These are phyloP conservation scores for Dictyostelium brefeldianum DNA, from an alignment of 78 protist genomes.

Conservation along the genomic window DNA sequence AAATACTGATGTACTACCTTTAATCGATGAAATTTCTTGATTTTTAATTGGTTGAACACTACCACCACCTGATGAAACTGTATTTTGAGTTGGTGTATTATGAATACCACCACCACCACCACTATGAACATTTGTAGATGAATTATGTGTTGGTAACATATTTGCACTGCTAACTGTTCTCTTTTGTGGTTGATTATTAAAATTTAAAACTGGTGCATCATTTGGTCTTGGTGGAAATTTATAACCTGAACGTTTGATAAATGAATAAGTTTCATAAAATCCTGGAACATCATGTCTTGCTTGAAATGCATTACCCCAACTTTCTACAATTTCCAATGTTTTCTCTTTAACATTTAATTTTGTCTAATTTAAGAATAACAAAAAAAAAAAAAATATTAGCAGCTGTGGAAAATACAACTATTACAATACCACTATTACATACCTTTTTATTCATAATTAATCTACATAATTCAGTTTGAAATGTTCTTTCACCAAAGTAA, in stretches of 20 bases:
- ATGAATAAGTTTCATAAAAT: conserved; percentile 58
- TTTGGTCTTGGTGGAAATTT: conserved; percentile 67
- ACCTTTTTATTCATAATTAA: conserved; percentile 73
- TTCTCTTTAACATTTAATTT: conserved; percentile 73
- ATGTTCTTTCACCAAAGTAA: conserved; percentile 62
- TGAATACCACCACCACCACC: background rate
- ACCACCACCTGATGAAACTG: background rate
- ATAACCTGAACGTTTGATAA: conserved; percentile 52
- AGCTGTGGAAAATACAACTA: too few relatives aligned
- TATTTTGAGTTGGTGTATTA: background rate
- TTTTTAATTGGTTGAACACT: conserved; percentile 17
- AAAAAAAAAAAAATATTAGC: background rate
- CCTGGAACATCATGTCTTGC: conserved; percentile 59
- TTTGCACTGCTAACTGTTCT: background rate
- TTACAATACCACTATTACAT: background rate
- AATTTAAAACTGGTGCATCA: conserved; percentile 61
- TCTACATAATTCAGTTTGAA: conserved; percentile 51
- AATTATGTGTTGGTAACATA: background rate
- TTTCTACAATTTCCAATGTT: conserved; percentile 60
- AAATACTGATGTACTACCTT: conserved; percentile 55
- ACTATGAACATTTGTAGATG: background rate
- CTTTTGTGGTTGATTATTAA: conserved; percentile 35
- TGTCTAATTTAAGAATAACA: conserved; percentile 18
- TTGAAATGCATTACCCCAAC: conserved; percentile 72
- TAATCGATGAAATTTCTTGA: conserved; percentile 65